Base-by-base conservation (phyloP, 2,329 filamentous ascomycete species). In the Hymenoscyphus occultus region DNA sequence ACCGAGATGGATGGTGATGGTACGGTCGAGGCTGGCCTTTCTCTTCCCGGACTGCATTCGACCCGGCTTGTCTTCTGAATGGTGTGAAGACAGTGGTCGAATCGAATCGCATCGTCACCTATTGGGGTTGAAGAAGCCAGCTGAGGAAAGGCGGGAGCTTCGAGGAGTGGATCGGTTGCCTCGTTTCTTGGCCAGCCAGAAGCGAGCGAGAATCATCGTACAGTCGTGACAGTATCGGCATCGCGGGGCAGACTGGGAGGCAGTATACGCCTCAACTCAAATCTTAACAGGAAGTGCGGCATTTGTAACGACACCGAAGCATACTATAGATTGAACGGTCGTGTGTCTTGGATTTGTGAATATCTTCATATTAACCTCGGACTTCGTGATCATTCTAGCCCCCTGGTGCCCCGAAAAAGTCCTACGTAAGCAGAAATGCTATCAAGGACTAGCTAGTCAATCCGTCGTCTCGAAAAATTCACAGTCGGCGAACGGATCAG, bases 31-130 rank as follows among this genome's bases (percentile, higher is more conserved):
- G 9, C 45, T 51, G 22, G 16, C 58, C 39, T 39, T 35, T 39
- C n/a, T 39, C 39, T 39, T 35, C 10, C n/a, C 57, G 57, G 57
- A 40, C 32, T 28, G 10, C 12, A 40, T 12, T 16, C 13, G n/a
- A n/a, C 14, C 57, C 57, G 57, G 31, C n/a, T 59, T 59, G 57
- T 32, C 57, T 31, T 39, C 39, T 59, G 39, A 35, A 35, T 59
- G 32, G 57, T n/a, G 19, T 40, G 10, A 59, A 28, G 16, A 13
- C 39, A 28, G n/a, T 40, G 5, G 57, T 39, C 39, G 31, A 59
- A 59, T 59, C 57, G 35, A 19, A 59, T 13, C 6, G 12, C 28
- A 32, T 59, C n/a, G 14, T 19, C 28, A 16, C 16, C 16, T 39
- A n/a, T 59, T 59, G 28, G 56, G 32, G 28, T 28, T n/a, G 16